Base-by-base conservation (phyloP, 306 rosid species). In the Nissolia schottii region DNA sequence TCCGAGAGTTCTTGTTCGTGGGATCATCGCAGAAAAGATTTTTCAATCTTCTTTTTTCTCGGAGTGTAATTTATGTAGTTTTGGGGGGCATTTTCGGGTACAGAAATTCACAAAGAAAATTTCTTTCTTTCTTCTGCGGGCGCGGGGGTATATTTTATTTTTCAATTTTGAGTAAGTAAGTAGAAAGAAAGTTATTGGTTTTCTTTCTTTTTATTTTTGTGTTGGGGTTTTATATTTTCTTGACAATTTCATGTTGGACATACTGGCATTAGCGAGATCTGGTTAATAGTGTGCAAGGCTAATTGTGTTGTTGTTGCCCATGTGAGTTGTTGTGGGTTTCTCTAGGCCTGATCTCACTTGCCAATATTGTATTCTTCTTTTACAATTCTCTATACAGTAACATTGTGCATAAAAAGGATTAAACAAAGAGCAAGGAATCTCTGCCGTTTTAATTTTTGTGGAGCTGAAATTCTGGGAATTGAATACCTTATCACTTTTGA, bases 281-380 rank as follows among this genome's bases (percentile, higher is more conserved):
- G 35, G 51, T 60, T 31, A 3, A 20, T 56, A 66, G 61, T 18
- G 46, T 50, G 62, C 16, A n/a, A 4, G 56, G 56, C 7, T 53
- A 43, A 37, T 23, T 65, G 66, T 66, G 71, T 57, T 73, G 71
- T n/a, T 70, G 31, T 29, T 28, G 69, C 14, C 79, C 83, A 80
- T 23, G 83, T 80, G 80, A 67, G 35, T 43, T 67, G 67, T 40
- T 74, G 83, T 80, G 76, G 15, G 76, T 67, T 67, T 74, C 61
- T 74, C 79, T 67, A 74, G 75, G 66, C 51, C 67, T 74, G 43
- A 74, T 80, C 83, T 74, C 76, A 61, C 20, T 60, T 25, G 18
- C 15, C 54, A 31, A 74, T 74, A 79, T 55, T 79, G 54, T 74
- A 29, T 22, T 58, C 7, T 14, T 48, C 34, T 41, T 67, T 50